Evolutionary conservation across 345 rosid species (phyloP).

Genomic region (Lepidium aucheri): DNA sequence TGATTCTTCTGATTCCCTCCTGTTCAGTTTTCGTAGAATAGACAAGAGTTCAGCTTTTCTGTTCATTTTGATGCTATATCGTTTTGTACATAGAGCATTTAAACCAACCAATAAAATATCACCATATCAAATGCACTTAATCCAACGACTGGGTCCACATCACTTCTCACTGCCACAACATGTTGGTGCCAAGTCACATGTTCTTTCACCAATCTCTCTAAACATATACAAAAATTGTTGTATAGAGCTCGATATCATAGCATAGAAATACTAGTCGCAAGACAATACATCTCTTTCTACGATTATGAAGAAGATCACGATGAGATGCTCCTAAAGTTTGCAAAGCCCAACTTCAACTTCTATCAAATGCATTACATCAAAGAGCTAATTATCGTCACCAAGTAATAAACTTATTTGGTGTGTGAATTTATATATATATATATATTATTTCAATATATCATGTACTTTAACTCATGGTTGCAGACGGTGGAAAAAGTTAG

Average conservation of each 20-base stretch:
- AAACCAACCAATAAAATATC: too few relatives aligned
- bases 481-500: not conserved
- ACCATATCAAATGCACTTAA: too few relatives aligned
- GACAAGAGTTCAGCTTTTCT: too few relatives aligned
- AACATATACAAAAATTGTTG: not conserved
- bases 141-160: too few relatives aligned
- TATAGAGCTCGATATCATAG: not conserved
- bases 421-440: too few relatives aligned
- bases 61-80: too few relatives aligned
- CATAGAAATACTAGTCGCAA: not conserved
- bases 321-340: not conserved
- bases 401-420: not conserved
- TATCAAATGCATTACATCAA: not conserved
- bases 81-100: too few relatives aligned
- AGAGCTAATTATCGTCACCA: not conserved
- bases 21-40: too few relatives aligned
- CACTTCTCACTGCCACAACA: too few relatives aligned
- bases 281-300: not conserved
- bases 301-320: not conserved
- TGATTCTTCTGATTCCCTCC: too few relatives aligned
- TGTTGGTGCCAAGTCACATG: too few relatives aligned
- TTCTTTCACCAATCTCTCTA: not conserved
- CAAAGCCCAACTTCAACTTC: not conserved
- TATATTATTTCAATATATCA: too few relatives aligned
- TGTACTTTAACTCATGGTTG: not conserved